A percentile compares a stretch with the other conserved stretches of the same genome.
phyloP scores from a whole-genome alignment of 164 flowering plant genomes.

The Chloranthus sessilifolius region DNA sequence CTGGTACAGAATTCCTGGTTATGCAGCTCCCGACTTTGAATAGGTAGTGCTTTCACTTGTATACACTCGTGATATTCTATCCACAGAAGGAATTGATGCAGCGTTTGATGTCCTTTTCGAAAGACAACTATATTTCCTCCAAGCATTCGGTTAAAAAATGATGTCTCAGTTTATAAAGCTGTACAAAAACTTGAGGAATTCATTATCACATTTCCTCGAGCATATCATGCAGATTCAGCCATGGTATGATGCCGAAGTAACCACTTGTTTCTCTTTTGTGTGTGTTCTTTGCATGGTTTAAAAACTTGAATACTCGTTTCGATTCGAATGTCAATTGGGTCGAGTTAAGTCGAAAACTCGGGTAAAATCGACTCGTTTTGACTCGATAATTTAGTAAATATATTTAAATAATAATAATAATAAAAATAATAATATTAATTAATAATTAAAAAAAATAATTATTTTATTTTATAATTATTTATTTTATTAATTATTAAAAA shows the following conservation, averaged over 20 bases:
- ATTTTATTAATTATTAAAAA: no score
- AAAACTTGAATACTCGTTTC: no score
- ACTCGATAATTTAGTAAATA: no score
- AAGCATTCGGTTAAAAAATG: conserved; percentile 58
- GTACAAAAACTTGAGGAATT: conserved; percentile 96
- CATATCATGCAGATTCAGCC: conserved; percentile 99
- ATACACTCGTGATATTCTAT: conserved; percentile 59
- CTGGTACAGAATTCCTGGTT: conserved; percentile 98
- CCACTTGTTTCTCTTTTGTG: no score
- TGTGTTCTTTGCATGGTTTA: no score
- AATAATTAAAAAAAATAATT: no score
- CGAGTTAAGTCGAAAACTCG: no score
- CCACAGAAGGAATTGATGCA: conserved; percentile 77
- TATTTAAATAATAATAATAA: no score
- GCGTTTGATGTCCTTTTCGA: conserved; percentile 88
- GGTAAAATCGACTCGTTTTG: no score
- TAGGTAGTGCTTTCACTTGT: conserved; percentile 84
- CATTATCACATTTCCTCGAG: conserved; percentile 87
- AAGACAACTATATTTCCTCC: conserved; percentile 98
- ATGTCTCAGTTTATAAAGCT: conserved; percentile 86
- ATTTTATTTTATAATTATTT: no score
- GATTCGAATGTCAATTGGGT: no score
- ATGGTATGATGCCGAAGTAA: conserved; percentile 73
- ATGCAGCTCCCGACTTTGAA: conserved; percentile 83
- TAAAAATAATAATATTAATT: no score